Evolutionary conservation across 495 filamentous ascomycete genomes (phyloP).

Genomic region (Penicillium macrosclerotiorum): DNA sequence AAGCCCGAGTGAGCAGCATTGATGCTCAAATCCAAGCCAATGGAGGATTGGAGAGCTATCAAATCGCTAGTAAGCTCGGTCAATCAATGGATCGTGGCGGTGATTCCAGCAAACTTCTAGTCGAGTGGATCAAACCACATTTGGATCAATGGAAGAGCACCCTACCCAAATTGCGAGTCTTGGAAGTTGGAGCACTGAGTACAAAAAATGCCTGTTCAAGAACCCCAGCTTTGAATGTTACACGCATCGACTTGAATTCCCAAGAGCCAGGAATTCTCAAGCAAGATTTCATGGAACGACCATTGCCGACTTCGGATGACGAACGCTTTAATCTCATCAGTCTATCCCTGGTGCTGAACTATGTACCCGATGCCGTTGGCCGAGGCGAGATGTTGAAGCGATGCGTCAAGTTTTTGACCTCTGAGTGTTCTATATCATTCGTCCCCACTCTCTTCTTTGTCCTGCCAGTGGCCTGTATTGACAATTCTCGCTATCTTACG

Average conservation of each 20-base stretch:
- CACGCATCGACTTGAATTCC: conserved; percentile 87
- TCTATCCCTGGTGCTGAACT: conserved; percentile 94
- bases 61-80: conserved; percentile 83
- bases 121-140: conserved; percentile 74
- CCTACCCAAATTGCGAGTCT: conserved; percentile 53
- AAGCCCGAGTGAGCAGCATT: conserved; percentile 50
- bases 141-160: conserved; percentile 25
- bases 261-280: conserved; percentile 74
- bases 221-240: conserved; percentile 66
- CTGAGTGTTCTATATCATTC: conserved; percentile 24
- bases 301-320: conserved; percentile 58
- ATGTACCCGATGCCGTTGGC: conserved; percentile 70
- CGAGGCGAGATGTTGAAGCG: conserved; percentile 87
- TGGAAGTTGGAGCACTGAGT: conserved; percentile 90
- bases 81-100: conserved; percentile 83
- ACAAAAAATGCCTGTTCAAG: conserved; percentile 79
- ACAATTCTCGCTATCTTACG: conserved; percentile 88
- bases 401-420: conserved; percentile 50
- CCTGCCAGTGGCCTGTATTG: conserved; percentile 81
- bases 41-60: conserved; percentile 82
- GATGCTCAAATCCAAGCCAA: conserved; percentile 59
- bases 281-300: conserved; percentile 93
- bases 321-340: conserved; percentile 86
- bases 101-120: conserved; percentile 80
- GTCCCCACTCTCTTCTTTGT: conserved; percentile 88